Conservation (phyloP, 2,329 filamentous ascomycete genomes). For the Lecanoromycetidae sp. region DNA sequence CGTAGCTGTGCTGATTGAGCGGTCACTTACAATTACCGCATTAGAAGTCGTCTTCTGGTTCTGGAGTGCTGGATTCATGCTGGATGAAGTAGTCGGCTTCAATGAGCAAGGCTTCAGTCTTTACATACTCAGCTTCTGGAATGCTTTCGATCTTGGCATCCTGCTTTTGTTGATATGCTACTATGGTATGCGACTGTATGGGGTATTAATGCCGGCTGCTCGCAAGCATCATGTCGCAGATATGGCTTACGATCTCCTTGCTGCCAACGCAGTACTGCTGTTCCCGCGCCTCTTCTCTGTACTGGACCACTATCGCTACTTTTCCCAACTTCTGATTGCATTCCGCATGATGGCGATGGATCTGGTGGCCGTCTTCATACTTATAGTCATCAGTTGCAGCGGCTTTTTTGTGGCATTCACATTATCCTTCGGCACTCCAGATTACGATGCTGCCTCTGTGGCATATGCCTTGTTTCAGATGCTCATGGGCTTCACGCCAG, state of each 20-base stretch:
- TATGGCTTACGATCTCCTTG: conserved; percentile 87
- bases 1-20: conserved; percentile 63
- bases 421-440: conserved; percentile 58
- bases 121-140: conserved; percentile 98
- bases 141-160: conserved; percentile 86
- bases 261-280: conserved; percentile 77
- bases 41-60: conserved; percentile 92
- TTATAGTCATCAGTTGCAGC: conserved; percentile 79
- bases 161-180: conserved; percentile 74
- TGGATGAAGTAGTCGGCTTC: conserved; percentile 90
- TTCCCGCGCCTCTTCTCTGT: conserved; percentile 87
- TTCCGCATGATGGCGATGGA: conserved; percentile 92
- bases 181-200: conserved; percentile 79
- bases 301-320: conserved; percentile 89
- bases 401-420: conserved; percentile 95
- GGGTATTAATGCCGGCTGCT: conserved; percentile 67
- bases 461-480: conserved; percentile 89
- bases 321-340: conserved; percentile 85
- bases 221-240: conserved; percentile 58
- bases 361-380: conserved; percentile 67
- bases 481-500: conserved; percentile 88
- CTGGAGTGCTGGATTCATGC: conserved; percentile 94
- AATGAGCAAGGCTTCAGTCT: conserved; percentile 93
- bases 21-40: conserved; percentile 67
- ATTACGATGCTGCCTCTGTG: conserved; percentile 59